Evolutionary conservation across 108 stramenopile species (phyloP).

Genomic region (Fistulifera solaris): DNA sequence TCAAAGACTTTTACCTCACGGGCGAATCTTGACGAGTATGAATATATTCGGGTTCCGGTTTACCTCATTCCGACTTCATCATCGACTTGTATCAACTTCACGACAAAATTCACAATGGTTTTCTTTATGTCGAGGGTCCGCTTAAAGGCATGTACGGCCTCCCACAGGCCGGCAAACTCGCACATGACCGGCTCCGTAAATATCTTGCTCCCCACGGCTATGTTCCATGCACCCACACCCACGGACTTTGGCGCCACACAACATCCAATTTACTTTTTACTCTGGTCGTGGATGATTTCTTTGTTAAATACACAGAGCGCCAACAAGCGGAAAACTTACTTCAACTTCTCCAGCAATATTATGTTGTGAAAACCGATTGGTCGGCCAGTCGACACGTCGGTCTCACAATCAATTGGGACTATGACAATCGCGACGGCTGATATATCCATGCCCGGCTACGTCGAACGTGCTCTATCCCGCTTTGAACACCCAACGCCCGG

Average conservation of each 20-base stretch:
- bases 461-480: conserved; percentile 10
- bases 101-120: not conserved
- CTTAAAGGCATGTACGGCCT: conserved; percentile 49
- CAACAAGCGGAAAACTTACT: conserved; percentile 20
- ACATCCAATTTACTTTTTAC: conserved; percentile 22
- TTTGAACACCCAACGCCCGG: conserved; percentile 25
- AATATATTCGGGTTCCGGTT: conserved; percentile 30
- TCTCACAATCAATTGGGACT: conserved; percentile 32
- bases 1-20: conserved; percentile 4
- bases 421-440: conserved; percentile 17
- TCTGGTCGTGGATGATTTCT: conserved; percentile 45
- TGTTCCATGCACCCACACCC: conserved; percentile 9
- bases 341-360: conserved; percentile 4
- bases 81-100: conserved; percentile 23
- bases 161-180: conserved; percentile 36
- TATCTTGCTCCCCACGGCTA: conserved; percentile 11
- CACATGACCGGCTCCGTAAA: conserved; percentile 24
- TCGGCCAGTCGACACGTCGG: conserved; percentile 17
- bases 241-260: conserved; percentile 33
- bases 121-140: conserved; percentile 10
- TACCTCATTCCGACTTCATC: conserved; percentile 26
- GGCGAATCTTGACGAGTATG: not conserved
- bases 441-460: conserved; percentile 31
- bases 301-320: conserved; percentile 23
- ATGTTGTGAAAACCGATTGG: conserved; percentile 14